Evolutionary conservation across 1,284 basidiomycete species (phyloP).

Genomic region (Sphagnurus paluster): DNA sequence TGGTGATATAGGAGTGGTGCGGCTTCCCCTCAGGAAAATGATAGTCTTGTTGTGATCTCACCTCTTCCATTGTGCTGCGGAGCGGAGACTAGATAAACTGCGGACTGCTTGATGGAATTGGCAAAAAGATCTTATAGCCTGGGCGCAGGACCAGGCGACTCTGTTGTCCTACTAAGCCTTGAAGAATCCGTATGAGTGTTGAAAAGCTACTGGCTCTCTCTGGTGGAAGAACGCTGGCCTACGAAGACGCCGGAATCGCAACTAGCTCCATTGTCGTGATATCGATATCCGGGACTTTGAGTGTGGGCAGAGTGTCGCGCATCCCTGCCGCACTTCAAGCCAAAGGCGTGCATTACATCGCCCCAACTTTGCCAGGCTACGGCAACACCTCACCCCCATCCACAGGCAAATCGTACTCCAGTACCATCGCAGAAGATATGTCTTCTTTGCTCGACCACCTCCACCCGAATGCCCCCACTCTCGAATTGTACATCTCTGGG

Average conservation of each 20-base stretch:
- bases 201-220: conserved; percentile 35
- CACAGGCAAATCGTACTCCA: conserved; percentile 30
- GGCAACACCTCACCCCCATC: conserved; percentile 39
- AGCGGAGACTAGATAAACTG: no score
- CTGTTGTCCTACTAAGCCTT: no score
- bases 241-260: conserved; percentile 37
- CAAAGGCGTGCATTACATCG: conserved; percentile 34
- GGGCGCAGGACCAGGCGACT: no score
- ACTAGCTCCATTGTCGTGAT: conserved; percentile 36
- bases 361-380: conserved; percentile 48
- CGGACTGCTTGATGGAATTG: no score
- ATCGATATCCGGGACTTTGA: conserved; percentile 43
- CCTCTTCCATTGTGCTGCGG: no score
- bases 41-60: no score
- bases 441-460: conserved; percentile 40
- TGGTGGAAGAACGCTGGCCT: conserved; percentile 42
- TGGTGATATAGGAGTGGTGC: no score
- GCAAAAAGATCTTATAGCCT: no score
- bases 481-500: conserved; percentile 42
- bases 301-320: conserved; percentile 32
- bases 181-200: conserved; percentile 1
- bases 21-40: no score
- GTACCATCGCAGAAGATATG: conserved; percentile 36
- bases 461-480: conserved; percentile 30
- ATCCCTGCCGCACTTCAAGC: conserved; percentile 26